Percentiles rank a stretch among this genome's conserved stretches.
Conservation (phyloP, 2,329 filamentous ascomycete genomes). For the Fusarium sp. region DNA sequence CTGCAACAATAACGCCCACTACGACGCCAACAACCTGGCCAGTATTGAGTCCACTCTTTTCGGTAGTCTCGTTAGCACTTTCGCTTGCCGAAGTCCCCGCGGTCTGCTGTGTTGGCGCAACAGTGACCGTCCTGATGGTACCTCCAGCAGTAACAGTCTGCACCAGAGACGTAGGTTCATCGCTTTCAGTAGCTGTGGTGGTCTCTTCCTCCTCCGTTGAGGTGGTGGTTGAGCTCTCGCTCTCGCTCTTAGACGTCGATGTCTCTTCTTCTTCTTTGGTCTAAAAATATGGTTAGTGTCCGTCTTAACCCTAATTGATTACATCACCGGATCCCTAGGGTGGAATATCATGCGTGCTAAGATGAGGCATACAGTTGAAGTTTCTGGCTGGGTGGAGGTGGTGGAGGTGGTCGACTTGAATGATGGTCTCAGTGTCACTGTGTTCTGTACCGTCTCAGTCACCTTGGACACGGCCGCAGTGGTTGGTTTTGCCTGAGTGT, state of each 20-base stretch:
- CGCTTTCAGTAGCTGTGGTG: conserved; percentile 40
- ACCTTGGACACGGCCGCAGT: conserved; percentile 51
- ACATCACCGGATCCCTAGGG: conserved; percentile 41
- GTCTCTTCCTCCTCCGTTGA: conserved; percentile 38
- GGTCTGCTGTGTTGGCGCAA: conserved; percentile 59
- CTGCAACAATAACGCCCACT: conserved; percentile 63
- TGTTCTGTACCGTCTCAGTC: conserved; percentile 56
- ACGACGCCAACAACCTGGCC: conserved; percentile 68
- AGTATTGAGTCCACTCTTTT: conserved; percentile 56
- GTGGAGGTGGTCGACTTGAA: conserved; percentile 46
- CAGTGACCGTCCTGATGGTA: conserved; percentile 68
- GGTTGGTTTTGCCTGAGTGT: conserved; percentile 49
- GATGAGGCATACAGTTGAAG: conserved; percentile 58
- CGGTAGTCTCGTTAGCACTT: conserved; percentile 28
- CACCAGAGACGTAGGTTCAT: conserved; percentile 51
- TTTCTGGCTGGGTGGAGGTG: conserved; percentile 48
- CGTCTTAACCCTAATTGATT: conserved; percentile 11
- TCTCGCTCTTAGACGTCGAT: conserved; percentile 27
- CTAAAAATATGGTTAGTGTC: conserved; percentile 38
- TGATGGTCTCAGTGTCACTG: conserved; percentile 46
- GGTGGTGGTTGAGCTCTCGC: conserved; percentile 37
- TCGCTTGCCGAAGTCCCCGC: conserved; percentile 39
- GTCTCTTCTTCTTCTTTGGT: conserved; percentile 35
- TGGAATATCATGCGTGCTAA: conserved; percentile 36
- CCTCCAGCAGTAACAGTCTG: conserved; percentile 71